Evolutionary conservation across 352 stramenopile species (phyloP).

Genomic region (Pythium folliculosum): DNA sequence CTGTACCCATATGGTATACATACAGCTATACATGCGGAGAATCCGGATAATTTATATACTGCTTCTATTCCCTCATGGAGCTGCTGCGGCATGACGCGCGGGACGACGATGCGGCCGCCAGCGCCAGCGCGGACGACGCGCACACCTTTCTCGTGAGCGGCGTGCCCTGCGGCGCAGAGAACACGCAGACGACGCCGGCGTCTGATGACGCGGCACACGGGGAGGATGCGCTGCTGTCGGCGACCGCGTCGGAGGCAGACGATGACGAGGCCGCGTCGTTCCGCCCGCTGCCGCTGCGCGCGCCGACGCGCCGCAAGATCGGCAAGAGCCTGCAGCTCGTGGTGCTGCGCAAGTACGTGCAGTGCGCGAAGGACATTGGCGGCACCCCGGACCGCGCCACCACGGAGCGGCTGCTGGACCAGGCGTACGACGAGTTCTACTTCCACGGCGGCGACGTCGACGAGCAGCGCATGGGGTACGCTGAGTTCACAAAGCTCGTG

Average conservation of each 20-base stretch:
- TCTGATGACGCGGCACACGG: background rate
- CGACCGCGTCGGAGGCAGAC: constrained; percentile 19
- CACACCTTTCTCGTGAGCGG: constrained; percentile 14
- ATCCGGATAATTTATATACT: background rate
- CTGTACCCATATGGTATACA: constrained; percentile 9
- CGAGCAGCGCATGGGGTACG: constrained; percentile 56
- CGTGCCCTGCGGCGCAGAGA: background rate
- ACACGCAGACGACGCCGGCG: background rate
- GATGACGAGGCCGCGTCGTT: constrained; percentile 17
- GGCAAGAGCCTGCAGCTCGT: constrained; percentile 61
- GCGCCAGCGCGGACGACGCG: background rate
- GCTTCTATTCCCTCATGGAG: constrained; percentile 7
- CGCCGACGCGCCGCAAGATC: constrained; percentile 43
- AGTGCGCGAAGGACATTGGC: constrained; percentile 51
- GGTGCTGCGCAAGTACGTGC: constrained; percentile 62
- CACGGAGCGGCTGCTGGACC: constrained; percentile 65
- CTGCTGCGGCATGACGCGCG: background rate
- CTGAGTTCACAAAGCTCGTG: constrained; percentile 67
- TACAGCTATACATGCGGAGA: background rate
- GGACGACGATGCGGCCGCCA: constrained; percentile 6
- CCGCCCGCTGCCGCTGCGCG: constrained; percentile 5
- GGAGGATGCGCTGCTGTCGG: background rate
- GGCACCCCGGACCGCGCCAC: constrained; percentile 44
- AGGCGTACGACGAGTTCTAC: constrained; percentile 74
- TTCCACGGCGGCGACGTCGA: constrained; percentile 58